These are phyloP conservation scores for Carex littledalei DNA, from an alignment of 176 grass and related monocot genomes.

Conservation along the genomic window DNA sequence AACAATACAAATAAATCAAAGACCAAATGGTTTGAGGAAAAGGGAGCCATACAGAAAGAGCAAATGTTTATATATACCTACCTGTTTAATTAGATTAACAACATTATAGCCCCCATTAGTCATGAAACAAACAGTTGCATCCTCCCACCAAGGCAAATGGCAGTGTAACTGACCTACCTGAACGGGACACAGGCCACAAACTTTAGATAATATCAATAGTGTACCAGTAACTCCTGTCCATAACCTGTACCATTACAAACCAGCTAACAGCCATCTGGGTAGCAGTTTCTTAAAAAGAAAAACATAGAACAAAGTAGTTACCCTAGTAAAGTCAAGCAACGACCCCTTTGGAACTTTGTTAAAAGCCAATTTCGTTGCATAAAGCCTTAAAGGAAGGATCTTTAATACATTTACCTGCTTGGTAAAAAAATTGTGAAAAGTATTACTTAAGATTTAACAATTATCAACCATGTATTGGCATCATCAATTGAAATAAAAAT, in stretches of 20 bases:
- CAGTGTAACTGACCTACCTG: slow-evolving; percentile 87
- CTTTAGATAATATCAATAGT: background rate
- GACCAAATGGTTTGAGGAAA: no score
- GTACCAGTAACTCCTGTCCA: background rate
- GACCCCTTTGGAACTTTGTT: slow-evolving; percentile 37
- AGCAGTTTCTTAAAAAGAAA: no score
- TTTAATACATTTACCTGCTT: slow-evolving; percentile 65
- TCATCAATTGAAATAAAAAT: background rate
- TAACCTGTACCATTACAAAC: slow-evolving; percentile 2
- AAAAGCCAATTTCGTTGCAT: slow-evolving; percentile 56
- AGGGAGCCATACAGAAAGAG: no score
- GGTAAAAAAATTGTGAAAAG: background rate
- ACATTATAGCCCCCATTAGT: slow-evolving; percentile 87
- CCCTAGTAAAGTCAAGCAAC: slow-evolving; percentile 48
- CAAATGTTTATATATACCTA: slow-evolving; percentile 1
- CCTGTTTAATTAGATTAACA: slow-evolving; percentile 68
- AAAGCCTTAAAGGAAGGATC: slow-evolving; percentile 55
- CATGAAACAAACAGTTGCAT: slow-evolving; percentile 88
- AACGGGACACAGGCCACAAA: background rate
- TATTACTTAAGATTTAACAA: background rate
- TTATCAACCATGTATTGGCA: background rate
- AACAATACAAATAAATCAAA: no score
- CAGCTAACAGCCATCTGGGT: background rate
- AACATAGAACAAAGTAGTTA: slow-evolving; percentile 31
- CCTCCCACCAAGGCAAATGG: slow-evolving; percentile 90